A percentile compares a stretch with the other conserved stretches of the same genome.
Conservation (phyloP, 169 alveolate genomes). For the Cryptosporidium andersoni region DNA sequence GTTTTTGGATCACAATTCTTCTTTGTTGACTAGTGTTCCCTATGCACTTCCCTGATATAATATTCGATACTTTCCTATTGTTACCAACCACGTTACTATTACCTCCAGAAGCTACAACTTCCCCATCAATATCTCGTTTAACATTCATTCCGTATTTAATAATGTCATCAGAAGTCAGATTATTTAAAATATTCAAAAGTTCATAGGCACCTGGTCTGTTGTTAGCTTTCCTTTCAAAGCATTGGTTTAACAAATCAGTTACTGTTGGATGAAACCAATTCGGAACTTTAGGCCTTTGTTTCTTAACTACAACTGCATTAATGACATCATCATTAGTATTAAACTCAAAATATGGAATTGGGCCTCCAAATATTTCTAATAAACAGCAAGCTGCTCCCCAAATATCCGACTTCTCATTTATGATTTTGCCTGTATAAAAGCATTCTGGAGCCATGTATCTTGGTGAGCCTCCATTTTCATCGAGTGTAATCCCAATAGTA, state of each 20-base stretch:
- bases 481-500: slow-evolving; percentile 71
- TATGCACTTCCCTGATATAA: slow-evolving; percentile 75
- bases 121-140: slow-evolving; percentile 38
- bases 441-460: slow-evolving; percentile 88
- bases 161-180: slow-evolving; percentile 26
- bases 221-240: slow-evolving; percentile 71
- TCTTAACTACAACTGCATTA: slow-evolving; percentile 72
- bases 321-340: slow-evolving; percentile 76
- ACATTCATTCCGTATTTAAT: slow-evolving; percentile 49
- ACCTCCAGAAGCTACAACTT: slow-evolving; percentile 42
- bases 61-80: slow-evolving; percentile 73
- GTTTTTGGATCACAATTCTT: slow-evolving; percentile 46
- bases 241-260: slow-evolving; percentile 33
- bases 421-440: slow-evolving; percentile 76
- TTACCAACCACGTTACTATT: slow-evolving; percentile 65
- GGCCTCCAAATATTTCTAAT: slow-evolving; percentile 81
- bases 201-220: slow-evolving; percentile 74
- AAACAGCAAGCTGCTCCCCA: slow-evolving; percentile 86
- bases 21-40: slow-evolving; percentile 71
- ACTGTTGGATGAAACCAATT: slow-evolving; percentile 73
- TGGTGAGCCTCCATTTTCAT: slow-evolving; percentile 86
- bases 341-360: slow-evolving; percentile 81
- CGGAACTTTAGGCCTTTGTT: slow-evolving; percentile 74
- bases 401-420: slow-evolving; percentile 81
- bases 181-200: slow-evolving; percentile 2